Evolutionary conservation across 495 filamentous ascomycete genomes (phyloP), one percentile per base, ranked within the genome.

Genomic region (Xylaria cubensis): DNA sequence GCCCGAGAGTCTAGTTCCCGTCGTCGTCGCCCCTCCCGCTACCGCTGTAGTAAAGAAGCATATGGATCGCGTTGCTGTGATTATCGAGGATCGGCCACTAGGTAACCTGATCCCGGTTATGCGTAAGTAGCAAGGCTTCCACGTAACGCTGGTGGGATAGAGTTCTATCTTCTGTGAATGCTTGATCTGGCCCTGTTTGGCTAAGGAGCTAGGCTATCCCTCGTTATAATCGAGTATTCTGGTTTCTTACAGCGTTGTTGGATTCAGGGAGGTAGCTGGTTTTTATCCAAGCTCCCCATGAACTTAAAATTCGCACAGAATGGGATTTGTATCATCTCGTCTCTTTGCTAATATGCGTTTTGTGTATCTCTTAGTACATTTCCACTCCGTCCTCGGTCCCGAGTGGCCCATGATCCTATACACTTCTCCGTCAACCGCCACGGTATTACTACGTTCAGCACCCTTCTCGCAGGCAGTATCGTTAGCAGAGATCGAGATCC

Each of bases 301-400:
- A 8, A 24, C 1, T 6, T 7, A n/a, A 10, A 21, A 21, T 0
- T 7, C 7, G 7, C n/a, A 5, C 9, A 9, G 8, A 24, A 53
- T 53, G 10, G 24, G 50, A 53, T 26, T 7, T 26, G 4, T 8
- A 3, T 12, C 21, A 12, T 9, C 15, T 58, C 17, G 17, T 58
- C 12, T 4, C 3, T 56, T 36, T 1, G 3, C 10, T 72, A 36
- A 58, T 44, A 70, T 58, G 32, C 63, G n/a, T 39, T 13, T 8
- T 39, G 8, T 44, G 41, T 62, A 12, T 21, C 36, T 6, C 12
- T 17, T 63, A 56, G 61, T 81, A 4, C 80, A 81, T 46, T 81
- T 81, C 61, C 51, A 72, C 41, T 71, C 71, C 50, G 77, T 81
- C 9, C 74, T 81, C 9, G 78, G 78, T 3, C 73, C 74, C 15